phyloP scores from a whole-genome alignment of 2,329 filamentous ascomycete genomes.

The Xylariaceae sp. region DNA sequence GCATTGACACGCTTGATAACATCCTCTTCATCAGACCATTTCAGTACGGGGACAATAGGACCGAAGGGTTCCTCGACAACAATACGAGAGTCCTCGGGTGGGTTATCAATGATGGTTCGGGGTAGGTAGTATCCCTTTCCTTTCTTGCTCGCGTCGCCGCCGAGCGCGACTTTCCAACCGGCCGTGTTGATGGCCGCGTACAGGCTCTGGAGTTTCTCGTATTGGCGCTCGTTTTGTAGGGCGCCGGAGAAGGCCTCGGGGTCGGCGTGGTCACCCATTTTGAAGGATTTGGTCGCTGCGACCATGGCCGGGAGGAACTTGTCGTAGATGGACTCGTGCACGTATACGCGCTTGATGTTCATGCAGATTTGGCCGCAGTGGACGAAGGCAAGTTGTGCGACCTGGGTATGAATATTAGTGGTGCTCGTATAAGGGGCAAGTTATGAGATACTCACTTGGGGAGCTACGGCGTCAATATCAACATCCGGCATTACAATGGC shows the following conservation, averaged over 20 bases:
- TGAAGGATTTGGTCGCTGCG: slow-evolving; percentile 21
- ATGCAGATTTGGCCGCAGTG: slow-evolving; percentile 51
- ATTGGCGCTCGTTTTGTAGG: slow-evolving; percentile 23
- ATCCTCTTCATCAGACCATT: slow-evolving; percentile 40
- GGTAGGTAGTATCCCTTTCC: slow-evolving; percentile 16
- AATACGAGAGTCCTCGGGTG: slow-evolving; percentile 22
- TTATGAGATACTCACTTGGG: slow-evolving; percentile 34
- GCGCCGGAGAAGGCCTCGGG: slow-evolving; percentile 13
- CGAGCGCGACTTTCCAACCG: not conserved
- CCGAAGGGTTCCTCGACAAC: slow-evolving; percentile 25
- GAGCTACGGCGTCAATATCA: slow-evolving; percentile 32
- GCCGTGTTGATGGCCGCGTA: slow-evolving; percentile 18
- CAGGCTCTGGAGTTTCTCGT: slow-evolving; percentile 22
- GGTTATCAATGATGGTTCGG: slow-evolving; percentile 25
- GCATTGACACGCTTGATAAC: slow-evolving; percentile 43
- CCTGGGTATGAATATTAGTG: not conserved
- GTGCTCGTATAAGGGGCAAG: not conserved
- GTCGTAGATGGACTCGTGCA: slow-evolving; percentile 47
- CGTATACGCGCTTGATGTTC: slow-evolving; percentile 48
- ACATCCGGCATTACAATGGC: slow-evolving; percentile 54
- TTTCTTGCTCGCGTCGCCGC: not conserved
- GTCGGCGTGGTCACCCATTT: not conserved
- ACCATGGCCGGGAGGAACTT: slow-evolving; percentile 41
- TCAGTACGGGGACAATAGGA: slow-evolving; percentile 39
- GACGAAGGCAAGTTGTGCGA: slow-evolving; percentile 19